These are phyloP conservation scores for Melastoma malabathricum DNA, from an alignment of 345 rosid genomes.

Conservation along the genomic window DNA sequence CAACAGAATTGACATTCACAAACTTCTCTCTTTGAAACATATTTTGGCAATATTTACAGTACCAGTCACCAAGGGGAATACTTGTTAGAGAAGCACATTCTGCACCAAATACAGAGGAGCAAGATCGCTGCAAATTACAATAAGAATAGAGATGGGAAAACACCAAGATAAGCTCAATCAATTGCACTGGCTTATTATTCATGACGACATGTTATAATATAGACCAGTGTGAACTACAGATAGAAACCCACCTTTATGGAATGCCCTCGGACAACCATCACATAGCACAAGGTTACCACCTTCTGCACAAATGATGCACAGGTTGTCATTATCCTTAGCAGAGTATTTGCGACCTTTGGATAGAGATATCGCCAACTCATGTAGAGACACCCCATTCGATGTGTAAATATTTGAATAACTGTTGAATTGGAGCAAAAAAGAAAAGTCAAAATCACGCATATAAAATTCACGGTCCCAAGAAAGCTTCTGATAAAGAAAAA, in stretches of 20 bases:
- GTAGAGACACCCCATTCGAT: slow-evolving; percentile 95
- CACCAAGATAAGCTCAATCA: no score
- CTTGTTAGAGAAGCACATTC: slow-evolving; percentile 64
- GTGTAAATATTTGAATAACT: slow-evolving; percentile 91
- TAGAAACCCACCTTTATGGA: slow-evolving; percentile 34
- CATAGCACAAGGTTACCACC: slow-evolving; percentile 91
- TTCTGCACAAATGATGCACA: slow-evolving; percentile 88
- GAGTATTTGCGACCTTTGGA: slow-evolving; percentile 61
- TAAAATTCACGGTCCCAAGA: no score
- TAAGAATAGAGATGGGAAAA: no score
- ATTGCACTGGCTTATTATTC: no score
- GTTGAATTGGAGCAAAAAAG: slow-evolving; percentile 16
- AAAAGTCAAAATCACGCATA: slow-evolving; percentile 1
- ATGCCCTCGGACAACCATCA: slow-evolving; percentile 97
- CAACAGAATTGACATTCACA: slow-evolving; percentile 60
- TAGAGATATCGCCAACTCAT: slow-evolving; percentile 81
- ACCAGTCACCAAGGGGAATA: slow-evolving; percentile 80
- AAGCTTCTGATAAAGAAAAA: neutral
- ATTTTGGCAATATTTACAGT: slow-evolving; percentile 73
- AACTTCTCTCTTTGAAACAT: slow-evolving; percentile 47
- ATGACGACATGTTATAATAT: no score
- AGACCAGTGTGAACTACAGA: neutral
- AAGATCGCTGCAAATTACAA: no score
- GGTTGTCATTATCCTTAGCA: slow-evolving; percentile 66
- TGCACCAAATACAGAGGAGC: slow-evolving; percentile 22